These are phyloP conservation scores for Saussurea involucrata DNA, from an alignment of 129 eudicot species.

Conservation along the genomic window DNA sequence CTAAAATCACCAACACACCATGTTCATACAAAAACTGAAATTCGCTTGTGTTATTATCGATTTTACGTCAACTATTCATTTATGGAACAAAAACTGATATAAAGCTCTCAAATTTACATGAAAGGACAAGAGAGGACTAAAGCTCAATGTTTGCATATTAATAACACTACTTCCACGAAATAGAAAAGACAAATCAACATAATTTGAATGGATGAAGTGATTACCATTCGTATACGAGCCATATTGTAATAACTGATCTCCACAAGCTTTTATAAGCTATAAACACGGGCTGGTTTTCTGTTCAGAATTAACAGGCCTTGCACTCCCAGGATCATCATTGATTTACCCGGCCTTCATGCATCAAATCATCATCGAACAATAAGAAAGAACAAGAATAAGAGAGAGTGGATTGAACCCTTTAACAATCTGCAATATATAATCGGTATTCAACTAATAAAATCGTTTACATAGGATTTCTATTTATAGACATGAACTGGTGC, in stretches of 20 bases:
- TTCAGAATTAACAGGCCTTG: too few relatives aligned
- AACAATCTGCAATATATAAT: too few relatives aligned
- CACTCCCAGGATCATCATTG: too few relatives aligned
- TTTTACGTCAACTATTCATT: neutral
- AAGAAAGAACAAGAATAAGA: too few relatives aligned
- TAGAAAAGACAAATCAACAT: neutral
- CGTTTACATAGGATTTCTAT: too few relatives aligned
- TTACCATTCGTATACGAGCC: slow-evolving; percentile 99
- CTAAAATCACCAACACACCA: too few relatives aligned
- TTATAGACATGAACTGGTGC: too few relatives aligned
- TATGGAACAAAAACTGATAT: neutral
- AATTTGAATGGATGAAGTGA: slow-evolving; percentile 25
- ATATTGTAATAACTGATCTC: slow-evolving; percentile 97
- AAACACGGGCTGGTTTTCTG: slow-evolving; percentile 98
- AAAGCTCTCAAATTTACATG: neutral
- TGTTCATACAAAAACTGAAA: neutral
- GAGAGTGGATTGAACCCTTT: too few relatives aligned
- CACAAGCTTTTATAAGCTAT: slow-evolving; percentile 94
- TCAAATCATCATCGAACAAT: too few relatives aligned
- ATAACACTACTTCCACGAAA: neutral
- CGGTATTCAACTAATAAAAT: too few relatives aligned
- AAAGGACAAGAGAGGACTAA: neutral
- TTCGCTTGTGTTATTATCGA: neutral
- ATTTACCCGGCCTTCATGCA: too few relatives aligned
- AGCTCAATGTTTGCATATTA: neutral